Percentiles rank a stretch among this genome's conserved stretches.
Conservation (phyloP, 2,329 filamentous ascomycete species). For the Fusarium buxicola region DNA sequence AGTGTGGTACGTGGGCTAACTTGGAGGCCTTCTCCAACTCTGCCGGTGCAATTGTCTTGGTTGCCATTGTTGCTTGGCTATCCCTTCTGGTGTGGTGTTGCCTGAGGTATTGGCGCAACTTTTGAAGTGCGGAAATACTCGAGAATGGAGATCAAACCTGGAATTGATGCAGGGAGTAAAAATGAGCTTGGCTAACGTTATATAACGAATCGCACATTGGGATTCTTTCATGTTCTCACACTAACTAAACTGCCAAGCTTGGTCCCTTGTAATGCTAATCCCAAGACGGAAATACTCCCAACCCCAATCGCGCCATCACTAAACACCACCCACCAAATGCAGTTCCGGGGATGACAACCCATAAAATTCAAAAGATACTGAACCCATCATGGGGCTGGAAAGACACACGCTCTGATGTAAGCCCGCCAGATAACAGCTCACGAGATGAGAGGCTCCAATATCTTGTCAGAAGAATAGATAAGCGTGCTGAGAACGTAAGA, state of each 20-base stretch:
- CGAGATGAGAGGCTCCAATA: background rate
- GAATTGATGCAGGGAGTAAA: background rate
- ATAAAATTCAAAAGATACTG: background rate
- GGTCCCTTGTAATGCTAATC: conserved; percentile 6
- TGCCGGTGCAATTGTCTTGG: conserved; percentile 12
- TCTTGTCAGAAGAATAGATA: conserved; percentile 36
- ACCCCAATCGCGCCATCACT: background rate
- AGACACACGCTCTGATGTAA: conserved; percentile 2
- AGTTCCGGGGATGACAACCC: too few species aligned
- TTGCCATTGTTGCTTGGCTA: conserved; percentile 18
- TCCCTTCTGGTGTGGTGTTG: too few species aligned
- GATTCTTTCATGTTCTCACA: conserved; percentile 1
- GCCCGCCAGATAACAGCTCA: background rate
- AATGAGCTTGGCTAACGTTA: too few species aligned
- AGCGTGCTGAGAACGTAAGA: conserved; percentile 31
- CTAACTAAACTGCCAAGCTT: background rate
- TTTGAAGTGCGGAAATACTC: too few species aligned
- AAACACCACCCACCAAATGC: background rate
- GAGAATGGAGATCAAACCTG: background rate
- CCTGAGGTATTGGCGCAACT: too few species aligned
- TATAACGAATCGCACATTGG: background rate
- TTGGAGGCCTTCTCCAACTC: conserved; percentile 33
- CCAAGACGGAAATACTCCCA: conserved; percentile 25
- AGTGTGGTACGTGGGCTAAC: conserved; percentile 64
- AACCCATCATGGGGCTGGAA: background rate